Evolutionary conservation across 768 basidiomycete species (phyloP), one percentile per base, ranked within the genome.

Genomic region (Cantharellus anzutake): DNA sequence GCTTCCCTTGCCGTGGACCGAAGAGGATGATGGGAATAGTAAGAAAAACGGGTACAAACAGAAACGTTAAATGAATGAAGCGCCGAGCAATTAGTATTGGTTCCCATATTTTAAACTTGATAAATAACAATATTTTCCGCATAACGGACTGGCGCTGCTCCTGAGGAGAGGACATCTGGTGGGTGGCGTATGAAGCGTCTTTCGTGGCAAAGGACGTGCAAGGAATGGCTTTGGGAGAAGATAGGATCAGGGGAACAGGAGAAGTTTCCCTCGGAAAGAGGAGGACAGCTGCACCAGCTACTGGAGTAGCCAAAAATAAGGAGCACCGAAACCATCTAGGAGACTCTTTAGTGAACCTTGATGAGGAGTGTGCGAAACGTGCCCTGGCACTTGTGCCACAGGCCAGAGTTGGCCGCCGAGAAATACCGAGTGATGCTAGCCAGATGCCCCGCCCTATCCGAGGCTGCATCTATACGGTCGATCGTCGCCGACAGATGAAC

Each of bases 1-100:
- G 68, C 64, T 41, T 60, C 62, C n/a, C 53, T 7, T 16, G 61
- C 60, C 76, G 77, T 41, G 70, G 73, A 20, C 82, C 86, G 4
- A 83, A 72, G 35, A 93, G 73, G 20, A 98, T 73, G 81, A 97
- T 86, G 0, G 94, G 93, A 56, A 81, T 78, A 2, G 81, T 75
- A 53, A 93, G 51, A 57, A 99, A 78, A 61, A 97, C 89, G 1
- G 96, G 96, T 3, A 84, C 71, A 70, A 99, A 98, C 59, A 98
- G 74, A 62, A 77, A 69, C 63, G 84, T 82, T 29, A 99, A 79
- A 65, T 86, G 80, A 35, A 91, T 70, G 72, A 98, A 97, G 48
- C 96, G 79, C 58, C 77, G 73, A 35, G 83, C 79, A 0, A 90
- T 97, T 53, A 85, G 75, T 57, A 98, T 68, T 11, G 91, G 94